Base-by-base conservation (phyloP, 345 rosid genomes). In the Cardiospermum halicacabum region DNA sequence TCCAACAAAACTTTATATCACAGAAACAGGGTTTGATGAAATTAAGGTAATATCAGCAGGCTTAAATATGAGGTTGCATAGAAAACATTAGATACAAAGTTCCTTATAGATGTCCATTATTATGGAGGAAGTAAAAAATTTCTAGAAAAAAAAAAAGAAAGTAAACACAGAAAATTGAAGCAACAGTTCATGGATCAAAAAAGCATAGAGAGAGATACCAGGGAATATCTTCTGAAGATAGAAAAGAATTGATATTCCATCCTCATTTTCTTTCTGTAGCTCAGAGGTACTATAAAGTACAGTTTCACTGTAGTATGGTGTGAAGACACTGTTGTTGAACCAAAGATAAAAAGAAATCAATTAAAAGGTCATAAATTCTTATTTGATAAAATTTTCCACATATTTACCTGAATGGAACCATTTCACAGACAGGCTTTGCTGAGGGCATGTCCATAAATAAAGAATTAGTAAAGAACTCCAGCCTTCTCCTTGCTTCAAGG, bases 301-400 rank as follows among this genome's bases (percentile, higher is more conserved):
- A 58, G 99, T 94, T 87, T 94, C 99, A 45, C 97, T 94, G 85
- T 94, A 94, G 86, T 94, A 94, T 11, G 99, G 99, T 31, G 99
- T 94, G 82, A 94, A 94, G 64, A 94, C 96, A 70, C 99, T 94
- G 66, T 76, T 65, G 69, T 47, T 74, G 72, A 68, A 57, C 57
- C 31, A 10, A 68, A 50, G 22, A 58, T 15, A 30, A 39, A 10
- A 68, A 50, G 22, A 58, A 21, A 30, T 31, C 32, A 65, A 58
- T 13, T 53, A 39, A 56, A 32, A 66, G 48, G 64, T 58, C 47
- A 34, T 21, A n/a, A n/a, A n/a, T n/a, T n/a, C n/a, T n/a, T n/a
- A 16, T 47, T 16, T n/a, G 5, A 43, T 43, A 43, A 15, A 13
- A 19, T 11, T 47, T 45, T 45, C 7, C 18, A 19, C 18, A 45